A percentile compares a stretch with the other conserved stretches of the same genome.
These are phyloP conservation scores for Cyclotella kingstonii DNA, from an alignment of 108 stramenopile species.

Conservation along the genomic window DNA sequence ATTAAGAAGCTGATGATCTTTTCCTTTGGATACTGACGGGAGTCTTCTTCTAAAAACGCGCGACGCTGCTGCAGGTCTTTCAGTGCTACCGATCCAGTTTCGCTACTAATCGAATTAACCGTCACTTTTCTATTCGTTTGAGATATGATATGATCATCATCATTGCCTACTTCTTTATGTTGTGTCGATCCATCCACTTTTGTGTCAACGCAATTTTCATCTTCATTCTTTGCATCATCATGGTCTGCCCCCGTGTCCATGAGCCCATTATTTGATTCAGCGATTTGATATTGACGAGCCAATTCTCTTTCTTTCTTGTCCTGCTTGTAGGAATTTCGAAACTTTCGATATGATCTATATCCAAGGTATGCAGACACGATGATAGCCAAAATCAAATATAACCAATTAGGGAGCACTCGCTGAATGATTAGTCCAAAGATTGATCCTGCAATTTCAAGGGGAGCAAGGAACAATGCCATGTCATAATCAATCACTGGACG, in stretches of 20 bases:
- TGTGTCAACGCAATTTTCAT: no score
- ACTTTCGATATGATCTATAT: constrained; percentile 58
- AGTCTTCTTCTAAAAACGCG: constrained; percentile 46
- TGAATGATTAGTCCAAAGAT: constrained; percentile 64
- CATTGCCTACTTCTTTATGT: no score
- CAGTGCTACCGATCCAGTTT: no score
- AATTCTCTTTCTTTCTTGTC: constrained; percentile 29
- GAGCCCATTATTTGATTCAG: no score
- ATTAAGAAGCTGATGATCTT: constrained; percentile 50
- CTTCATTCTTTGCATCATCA: constrained; percentile 5
- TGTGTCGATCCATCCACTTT: no score
- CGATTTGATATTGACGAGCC: no score
- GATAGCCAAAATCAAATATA: constrained; percentile 50
- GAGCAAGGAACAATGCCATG: constrained; percentile 66
- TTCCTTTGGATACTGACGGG: constrained; percentile 58
- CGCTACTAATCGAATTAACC: no score
- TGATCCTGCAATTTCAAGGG: constrained; percentile 75
- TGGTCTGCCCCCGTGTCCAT: no score
- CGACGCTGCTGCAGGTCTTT: constrained; percentile 27
- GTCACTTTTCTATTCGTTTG: no score
- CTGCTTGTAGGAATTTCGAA: constrained; percentile 31
- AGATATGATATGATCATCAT: no score
- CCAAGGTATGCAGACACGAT: constrained; percentile 52
- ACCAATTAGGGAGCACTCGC: constrained; percentile 59
- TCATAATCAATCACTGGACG: constrained; percentile 72